Evolutionary conservation across 805 yeast species (phyloP).

Genomic region (Cyberlindnera maritima): DNA sequence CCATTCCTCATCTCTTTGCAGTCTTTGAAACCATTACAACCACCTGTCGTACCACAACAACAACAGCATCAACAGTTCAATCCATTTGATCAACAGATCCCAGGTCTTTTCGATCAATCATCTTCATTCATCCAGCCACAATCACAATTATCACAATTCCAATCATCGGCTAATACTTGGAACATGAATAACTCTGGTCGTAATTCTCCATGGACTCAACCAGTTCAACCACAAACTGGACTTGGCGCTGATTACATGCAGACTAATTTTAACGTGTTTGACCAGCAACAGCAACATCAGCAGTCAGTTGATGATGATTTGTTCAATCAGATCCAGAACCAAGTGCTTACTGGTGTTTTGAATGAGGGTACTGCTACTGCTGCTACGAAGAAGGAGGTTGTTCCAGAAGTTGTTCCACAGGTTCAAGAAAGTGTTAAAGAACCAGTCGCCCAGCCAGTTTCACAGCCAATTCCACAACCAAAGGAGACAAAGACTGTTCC

Average conservation of each 20-base stretch:
- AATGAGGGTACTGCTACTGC: conserved; percentile 11
- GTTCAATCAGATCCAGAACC: conserved; percentile 37
- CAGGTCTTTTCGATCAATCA: conserved; percentile 10
- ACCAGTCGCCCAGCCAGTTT: too few relatives aligned
- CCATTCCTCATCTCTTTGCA: conserved; percentile 65
- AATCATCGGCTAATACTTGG: conserved; percentile 20
- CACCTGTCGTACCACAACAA: not conserved
- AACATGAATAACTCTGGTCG: conserved; percentile 15
- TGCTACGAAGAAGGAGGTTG: not conserved
- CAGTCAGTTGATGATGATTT: conserved; percentile 26
- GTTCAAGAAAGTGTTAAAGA: not conserved
- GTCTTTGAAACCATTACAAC: conserved; percentile 4
- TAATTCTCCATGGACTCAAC: conserved; percentile 23
- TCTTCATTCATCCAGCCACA: conserved; percentile 7
- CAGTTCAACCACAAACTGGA: conserved; percentile 3
- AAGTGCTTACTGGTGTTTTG: conserved; percentile 39
- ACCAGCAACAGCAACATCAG: not conserved
- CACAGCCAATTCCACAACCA: not conserved
- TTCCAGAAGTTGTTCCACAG: not conserved
- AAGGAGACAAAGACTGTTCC: not conserved
- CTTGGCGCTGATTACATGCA: conserved; percentile 10
- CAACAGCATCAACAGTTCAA: conserved; percentile 6
- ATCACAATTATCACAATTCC: conserved; percentile 15
- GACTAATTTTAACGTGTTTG: not conserved
- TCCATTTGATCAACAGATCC: conserved; percentile 10